A percentile compares a stretch with the other conserved stretches of the same genome.
Evolutionary conservation across 768 basidiomycete species (phyloP).

Genomic region (Leccinum disarticulatum): DNA sequence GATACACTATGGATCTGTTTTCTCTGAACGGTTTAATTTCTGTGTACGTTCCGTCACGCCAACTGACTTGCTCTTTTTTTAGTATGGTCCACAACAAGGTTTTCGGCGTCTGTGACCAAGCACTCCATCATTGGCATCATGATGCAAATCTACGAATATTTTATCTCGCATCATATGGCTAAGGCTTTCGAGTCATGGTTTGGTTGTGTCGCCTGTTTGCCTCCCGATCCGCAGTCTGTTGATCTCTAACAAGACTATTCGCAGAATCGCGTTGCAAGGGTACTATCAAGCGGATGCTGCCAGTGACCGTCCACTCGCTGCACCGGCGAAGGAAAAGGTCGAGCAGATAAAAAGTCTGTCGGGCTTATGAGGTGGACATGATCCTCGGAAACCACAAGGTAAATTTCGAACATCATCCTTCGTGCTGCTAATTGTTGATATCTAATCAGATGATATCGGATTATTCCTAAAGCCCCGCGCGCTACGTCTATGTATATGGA

Average conservation of each 20-base stretch:
- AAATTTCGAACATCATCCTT: too few relatives aligned
- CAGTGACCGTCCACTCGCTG: too few relatives aligned
- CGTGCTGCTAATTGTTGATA: too few relatives aligned
- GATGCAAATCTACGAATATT: conserved; percentile 41
- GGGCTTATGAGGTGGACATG: too few relatives aligned
- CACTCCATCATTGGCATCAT: conserved; percentile 91
- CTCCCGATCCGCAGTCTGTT: conserved; percentile 91
- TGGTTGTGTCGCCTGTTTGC: conserved; percentile 97
- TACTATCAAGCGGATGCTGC: too few relatives aligned
- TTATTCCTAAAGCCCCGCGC: too few relatives aligned
- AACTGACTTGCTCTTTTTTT: not conserved
- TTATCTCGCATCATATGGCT: conserved; percentile 97
- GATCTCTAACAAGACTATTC: conserved; percentile 90
- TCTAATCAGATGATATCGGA: too few relatives aligned
- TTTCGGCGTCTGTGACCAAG: conserved; percentile 93
- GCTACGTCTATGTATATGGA: too few relatives aligned
- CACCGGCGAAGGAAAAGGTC: too few relatives aligned
- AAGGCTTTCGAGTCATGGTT: conserved; percentile 97
- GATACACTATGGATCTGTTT: conserved; percentile 91
- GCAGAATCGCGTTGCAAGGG: conserved; percentile 77
- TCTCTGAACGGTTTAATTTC: conserved; percentile 91
- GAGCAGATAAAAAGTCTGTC: too few relatives aligned
- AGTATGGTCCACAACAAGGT: conserved; percentile 98
- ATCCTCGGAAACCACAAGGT: too few relatives aligned
- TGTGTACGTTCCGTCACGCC: conserved; percentile 48